Percentiles rank a stretch among this genome's conserved stretches.
Conservation (phyloP, 352 stramenopile species). For the Phytopythium kandeliae region DNA sequence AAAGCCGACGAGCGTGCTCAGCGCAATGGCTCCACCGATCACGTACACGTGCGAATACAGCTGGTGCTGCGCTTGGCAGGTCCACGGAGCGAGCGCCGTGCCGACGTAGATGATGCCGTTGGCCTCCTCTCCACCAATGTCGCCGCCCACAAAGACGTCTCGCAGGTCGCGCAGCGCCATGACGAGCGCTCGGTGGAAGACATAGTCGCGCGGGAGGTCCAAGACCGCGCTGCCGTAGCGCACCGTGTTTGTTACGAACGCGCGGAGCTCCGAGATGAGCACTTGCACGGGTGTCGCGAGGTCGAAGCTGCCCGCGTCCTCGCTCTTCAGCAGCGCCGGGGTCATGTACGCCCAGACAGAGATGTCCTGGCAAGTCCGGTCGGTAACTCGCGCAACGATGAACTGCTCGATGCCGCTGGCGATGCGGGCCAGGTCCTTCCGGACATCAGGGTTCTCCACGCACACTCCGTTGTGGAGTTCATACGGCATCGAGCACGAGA, state of each 20-base stretch:
- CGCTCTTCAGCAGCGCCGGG: conserved; percentile 8
- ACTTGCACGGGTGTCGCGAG: conserved; percentile 30
- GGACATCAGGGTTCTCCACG: conserved; percentile 47
- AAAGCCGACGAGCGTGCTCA: conserved; percentile 22
- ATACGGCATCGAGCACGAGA: conserved; percentile 42
- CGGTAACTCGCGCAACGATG: conserved; percentile 25
- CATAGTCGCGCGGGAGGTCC: conserved; percentile 36
- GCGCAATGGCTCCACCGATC: conserved; percentile 26
- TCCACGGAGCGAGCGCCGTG: conserved; percentile 39
- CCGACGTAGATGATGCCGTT: conserved; percentile 29
- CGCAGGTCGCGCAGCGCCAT: conserved; percentile 48
- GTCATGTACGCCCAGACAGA: conserved; percentile 23
- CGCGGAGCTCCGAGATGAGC: conserved; percentile 44
- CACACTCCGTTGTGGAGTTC: conserved; percentile 43
- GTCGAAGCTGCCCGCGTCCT: conserved; percentile 5
- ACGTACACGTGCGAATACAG: conserved; percentile 36
- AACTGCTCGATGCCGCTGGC: conserved; percentile 42
- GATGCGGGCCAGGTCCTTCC: conserved; percentile 35
- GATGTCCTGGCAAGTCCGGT: conserved; percentile 25
- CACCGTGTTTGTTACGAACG: conserved; percentile 30
- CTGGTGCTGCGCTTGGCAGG: conserved; percentile 40
- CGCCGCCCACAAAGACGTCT: conserved; percentile 44
- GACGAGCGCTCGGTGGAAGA: conserved; percentile 58
- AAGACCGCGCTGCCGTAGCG: conserved; percentile 38
- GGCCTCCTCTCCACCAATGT: conserved; percentile 18